Percentiles rank a stretch among this genome's conserved stretches.
Conservation (phyloP, 2,329 filamentous ascomycete genomes). For the Fusarium sp. region DNA sequence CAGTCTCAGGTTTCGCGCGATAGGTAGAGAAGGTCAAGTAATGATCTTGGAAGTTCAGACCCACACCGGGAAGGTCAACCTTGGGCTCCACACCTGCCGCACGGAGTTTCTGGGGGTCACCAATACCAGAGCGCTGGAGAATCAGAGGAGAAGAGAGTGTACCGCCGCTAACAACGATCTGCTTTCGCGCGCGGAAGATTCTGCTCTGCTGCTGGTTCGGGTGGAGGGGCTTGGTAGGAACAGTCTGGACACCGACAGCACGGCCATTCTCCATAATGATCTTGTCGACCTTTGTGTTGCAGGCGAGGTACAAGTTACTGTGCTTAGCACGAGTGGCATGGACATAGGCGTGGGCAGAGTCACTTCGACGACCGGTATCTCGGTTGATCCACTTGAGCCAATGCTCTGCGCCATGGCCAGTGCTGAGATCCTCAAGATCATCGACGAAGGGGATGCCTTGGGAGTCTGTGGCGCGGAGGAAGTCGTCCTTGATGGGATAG, state of each 20-base stretch:
- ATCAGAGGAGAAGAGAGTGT: conserved; percentile 80
- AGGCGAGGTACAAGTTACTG: conserved; percentile 77
- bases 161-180: conserved; percentile 78
- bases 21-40: conserved; percentile 78
- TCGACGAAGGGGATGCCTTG: conserved; percentile 81
- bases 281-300: conserved; percentile 83
- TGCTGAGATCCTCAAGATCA: conserved; percentile 78
- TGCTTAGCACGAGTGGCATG: conserved; percentile 79
- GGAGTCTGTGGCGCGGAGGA: conserved; percentile 77
- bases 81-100: conserved; percentile 75
- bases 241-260: conserved; percentile 77
- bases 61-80: conserved; percentile 78
- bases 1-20: conserved; percentile 78
- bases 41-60: conserved; percentile 82
- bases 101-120: conserved; percentile 77
- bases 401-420: conserved; percentile 79
- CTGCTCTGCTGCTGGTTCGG: conserved; percentile 63
- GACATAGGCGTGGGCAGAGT: conserved; percentile 82
- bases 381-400: conserved; percentile 90
- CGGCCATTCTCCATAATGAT: conserved; percentile 78
- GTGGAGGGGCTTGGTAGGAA: conserved; percentile 76
- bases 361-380: conserved; percentile 69
- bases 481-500: conserved; percentile 86
- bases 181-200: conserved; percentile 76
- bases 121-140: conserved; percentile 79